These are phyloP conservation scores for Sporothrix dimorphospora DNA, from an alignment of 2,329 filamentous ascomycete genomes.

Conservation along the genomic window DNA sequence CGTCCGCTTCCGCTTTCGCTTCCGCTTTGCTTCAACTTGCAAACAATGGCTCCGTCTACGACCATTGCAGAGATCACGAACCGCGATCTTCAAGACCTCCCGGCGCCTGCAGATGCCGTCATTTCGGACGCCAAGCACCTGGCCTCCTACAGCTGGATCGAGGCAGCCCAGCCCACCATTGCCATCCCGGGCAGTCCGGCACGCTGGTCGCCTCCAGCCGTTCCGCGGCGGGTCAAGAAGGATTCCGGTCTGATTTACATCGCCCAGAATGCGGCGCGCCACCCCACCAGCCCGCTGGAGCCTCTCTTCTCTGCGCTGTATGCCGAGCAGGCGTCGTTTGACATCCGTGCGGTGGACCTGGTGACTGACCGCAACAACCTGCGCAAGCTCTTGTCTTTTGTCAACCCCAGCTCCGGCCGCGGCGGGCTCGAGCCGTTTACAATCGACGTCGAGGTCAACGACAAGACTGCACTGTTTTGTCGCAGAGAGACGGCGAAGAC, in stretches of 20 bases:
- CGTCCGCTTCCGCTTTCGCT: no score
- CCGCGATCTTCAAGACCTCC: neutral
- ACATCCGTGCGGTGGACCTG: slow-evolving; percentile 46
- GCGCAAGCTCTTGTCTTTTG: slow-evolving; percentile 52
- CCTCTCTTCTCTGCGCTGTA: slow-evolving; percentile 51
- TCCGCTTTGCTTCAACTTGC: no score
- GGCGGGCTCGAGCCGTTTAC: slow-evolving; percentile 42
- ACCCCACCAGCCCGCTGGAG: slow-evolving; percentile 49
- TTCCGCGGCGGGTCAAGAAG: neutral
- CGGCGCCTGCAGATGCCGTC: neutral
- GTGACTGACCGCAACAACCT: slow-evolving; percentile 53
- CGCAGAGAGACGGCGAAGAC: slow-evolving; percentile 39
- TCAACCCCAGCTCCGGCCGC: slow-evolving; percentile 38
- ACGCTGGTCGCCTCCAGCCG: neutral
- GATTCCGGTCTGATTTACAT: slow-evolving; percentile 49
- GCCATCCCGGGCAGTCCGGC: neutral
- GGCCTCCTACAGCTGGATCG: slow-evolving; percentile 5
- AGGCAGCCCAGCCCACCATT: neutral
- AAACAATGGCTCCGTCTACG: neutral
- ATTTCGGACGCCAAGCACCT: neutral
- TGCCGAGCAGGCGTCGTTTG: slow-evolving; percentile 44
- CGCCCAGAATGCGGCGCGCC: slow-evolving; percentile 50
- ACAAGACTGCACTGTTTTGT: slow-evolving; percentile 46
- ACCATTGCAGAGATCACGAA: neutral
- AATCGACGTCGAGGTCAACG: slow-evolving; percentile 46